A percentile compares a stretch with the other conserved stretches of the same genome.
Evolutionary conservation across 345 rosid genomes (phyloP).

Genomic region (Pseudoturritis turrita): DNA sequence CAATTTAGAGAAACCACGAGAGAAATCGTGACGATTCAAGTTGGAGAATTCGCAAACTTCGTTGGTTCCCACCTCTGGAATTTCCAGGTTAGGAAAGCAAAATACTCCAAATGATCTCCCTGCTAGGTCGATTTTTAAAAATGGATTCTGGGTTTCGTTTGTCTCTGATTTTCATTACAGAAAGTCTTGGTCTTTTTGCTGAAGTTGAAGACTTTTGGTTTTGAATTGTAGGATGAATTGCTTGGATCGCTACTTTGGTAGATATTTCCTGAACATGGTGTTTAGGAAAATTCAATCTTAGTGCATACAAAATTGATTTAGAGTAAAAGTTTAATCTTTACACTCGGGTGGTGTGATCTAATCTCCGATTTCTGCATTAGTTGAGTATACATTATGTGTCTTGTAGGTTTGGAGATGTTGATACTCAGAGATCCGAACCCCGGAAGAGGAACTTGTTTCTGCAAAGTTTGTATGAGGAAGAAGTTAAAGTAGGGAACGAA

Average conservation of each 20-base stretch:
- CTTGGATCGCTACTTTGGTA: constrained; percentile 48
- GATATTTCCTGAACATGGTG: background rate
- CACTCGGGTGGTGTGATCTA: no score
- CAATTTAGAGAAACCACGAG: constrained; percentile 39
- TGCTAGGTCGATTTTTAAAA: background rate
- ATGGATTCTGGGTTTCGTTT: constrained; percentile 2
- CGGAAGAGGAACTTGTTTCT: constrained; percentile 67
- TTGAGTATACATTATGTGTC: background rate
- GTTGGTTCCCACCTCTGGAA: constrained; percentile 98
- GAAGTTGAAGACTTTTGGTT: background rate
- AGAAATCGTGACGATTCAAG: constrained; percentile 81
- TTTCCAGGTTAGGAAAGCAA: constrained; percentile 88
- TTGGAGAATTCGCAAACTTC: constrained; percentile 82
- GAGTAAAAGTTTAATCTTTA: no score
- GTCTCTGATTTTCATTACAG: background rate
- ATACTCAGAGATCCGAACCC: constrained; percentile 54
- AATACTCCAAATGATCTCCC: no score
- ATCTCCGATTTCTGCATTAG: no score
- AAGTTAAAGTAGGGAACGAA: constrained; percentile 27
- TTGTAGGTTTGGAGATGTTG: constrained; percentile 66
- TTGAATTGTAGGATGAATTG: constrained; percentile 68
- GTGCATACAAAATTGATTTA: no score
- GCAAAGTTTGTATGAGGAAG: constrained; percentile 71
- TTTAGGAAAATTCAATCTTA: no score
- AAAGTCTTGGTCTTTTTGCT: background rate